Percentiles rank a stretch among this genome's conserved stretches.
phyloP scores from a whole-genome alignment of 2,329 filamentous ascomycete genomes.

The Scedosporium dehoogii region DNA sequence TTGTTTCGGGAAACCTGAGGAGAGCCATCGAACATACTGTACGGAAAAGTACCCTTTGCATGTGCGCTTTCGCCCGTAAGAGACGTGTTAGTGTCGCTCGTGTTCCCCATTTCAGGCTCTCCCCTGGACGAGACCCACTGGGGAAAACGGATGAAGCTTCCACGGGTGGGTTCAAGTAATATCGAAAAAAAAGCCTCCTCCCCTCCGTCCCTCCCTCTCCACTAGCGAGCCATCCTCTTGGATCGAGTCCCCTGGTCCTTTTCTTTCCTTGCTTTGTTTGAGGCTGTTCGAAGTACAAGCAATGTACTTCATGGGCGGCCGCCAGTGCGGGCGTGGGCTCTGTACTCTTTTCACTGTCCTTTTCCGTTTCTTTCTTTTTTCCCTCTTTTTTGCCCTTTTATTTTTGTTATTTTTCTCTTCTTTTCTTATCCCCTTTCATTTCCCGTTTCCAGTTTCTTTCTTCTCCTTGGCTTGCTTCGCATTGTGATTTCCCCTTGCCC shows the following conservation, averaged over 20 bases:
- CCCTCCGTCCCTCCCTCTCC: too few species aligned
- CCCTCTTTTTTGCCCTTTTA: background rate
- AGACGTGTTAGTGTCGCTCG: too few species aligned
- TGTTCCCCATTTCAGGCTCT: too few species aligned
- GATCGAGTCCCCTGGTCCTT: background rate
- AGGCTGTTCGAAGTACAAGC: too few species aligned
- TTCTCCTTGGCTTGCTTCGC: background rate
- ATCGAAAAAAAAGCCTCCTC: too few species aligned
- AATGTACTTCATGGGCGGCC: too few species aligned
- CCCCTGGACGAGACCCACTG: too few species aligned
- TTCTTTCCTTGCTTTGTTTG: background rate
- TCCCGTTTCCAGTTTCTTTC: slow-evolving; percentile 3
- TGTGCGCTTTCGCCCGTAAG: too few species aligned
- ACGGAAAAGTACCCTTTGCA: too few species aligned
- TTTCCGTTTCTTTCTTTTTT: background rate
- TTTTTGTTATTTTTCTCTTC: background rate
- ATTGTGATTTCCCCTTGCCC: background rate
- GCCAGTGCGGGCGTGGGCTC: too few species aligned
- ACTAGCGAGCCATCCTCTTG: background rate
- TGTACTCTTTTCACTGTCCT: background rate
- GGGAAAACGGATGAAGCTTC: background rate
- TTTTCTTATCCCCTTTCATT: background rate
- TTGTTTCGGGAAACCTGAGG: too few species aligned
- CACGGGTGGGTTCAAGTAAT: background rate
- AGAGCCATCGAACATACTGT: too few species aligned